Evolutionary conservation across 2,329 filamentous ascomycete species (phyloP).

Genomic region (Colletotrichum sp.): DNA sequence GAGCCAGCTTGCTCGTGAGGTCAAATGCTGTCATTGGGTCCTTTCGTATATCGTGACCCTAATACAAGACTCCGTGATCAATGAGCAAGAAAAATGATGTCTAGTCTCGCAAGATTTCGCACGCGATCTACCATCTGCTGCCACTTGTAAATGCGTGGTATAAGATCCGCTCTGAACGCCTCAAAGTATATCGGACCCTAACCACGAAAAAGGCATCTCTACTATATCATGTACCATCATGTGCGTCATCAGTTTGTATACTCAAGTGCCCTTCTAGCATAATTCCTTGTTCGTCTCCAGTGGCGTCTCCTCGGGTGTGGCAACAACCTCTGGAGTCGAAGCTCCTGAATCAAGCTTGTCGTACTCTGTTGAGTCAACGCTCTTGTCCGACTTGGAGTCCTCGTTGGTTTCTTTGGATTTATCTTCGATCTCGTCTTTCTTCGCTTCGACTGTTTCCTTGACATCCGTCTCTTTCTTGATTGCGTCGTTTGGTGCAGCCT

Average conservation of each 20-base stretch:
- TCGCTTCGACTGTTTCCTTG: background rate
- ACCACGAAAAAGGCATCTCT: background rate
- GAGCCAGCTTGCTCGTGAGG: background rate
- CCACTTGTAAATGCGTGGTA: background rate
- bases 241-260: background rate
- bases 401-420: conserved; percentile 4
- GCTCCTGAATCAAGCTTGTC: conserved; percentile 21
- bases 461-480: background rate
- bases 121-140: background rate
- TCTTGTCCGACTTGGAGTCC: conserved; percentile 20
- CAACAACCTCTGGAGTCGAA: conserved; percentile 16
- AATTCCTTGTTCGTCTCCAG: conserved; percentile 30
- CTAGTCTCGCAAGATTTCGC: background rate
- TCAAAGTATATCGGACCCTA: background rate
- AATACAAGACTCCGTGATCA: background rate
- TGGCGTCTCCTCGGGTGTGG: conserved; percentile 34
- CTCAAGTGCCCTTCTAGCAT: conserved; percentile 3
- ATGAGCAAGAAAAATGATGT: background rate
- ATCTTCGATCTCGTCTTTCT: background rate
- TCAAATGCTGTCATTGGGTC: background rate
- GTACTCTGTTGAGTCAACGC: conserved; percentile 18
- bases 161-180: background rate
- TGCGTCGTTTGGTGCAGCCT: background rate
- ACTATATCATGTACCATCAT: background rate
- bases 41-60: background rate